phyloP scores from a whole-genome alignment of 495 filamentous ascomycete genomes.

The Pseudevernia furfuracea region DNA sequence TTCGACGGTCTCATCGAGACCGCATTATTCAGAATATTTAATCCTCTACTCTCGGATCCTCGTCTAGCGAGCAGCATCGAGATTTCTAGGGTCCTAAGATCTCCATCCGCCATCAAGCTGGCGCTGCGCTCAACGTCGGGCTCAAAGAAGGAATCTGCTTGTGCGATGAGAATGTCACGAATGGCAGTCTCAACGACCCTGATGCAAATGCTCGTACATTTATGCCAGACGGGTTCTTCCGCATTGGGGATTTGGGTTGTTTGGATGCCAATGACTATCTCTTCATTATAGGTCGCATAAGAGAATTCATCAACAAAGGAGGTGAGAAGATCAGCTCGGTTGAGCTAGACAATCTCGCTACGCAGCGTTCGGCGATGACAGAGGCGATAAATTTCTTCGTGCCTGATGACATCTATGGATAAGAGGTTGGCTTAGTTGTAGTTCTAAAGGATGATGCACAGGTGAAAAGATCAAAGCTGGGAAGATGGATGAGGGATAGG shows the following conservation, averaged over 20 bases:
- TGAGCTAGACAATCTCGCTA: no score
- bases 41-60: conserved; percentile 62
- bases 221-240: conserved; percentile 60
- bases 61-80: conserved; percentile 69
- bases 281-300: conserved; percentile 67
- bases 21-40: conserved; percentile 74
- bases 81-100: conserved; percentile 64
- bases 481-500: no score
- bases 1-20: conserved; percentile 85
- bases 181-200: background rate
- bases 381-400: no score
- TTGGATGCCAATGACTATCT: conserved; percentile 62
- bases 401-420: no score
- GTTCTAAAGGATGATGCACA: no score
- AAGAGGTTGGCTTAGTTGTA: no score
- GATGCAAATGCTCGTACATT: conserved; percentile 39
- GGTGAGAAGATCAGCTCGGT: no score
- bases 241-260: conserved; percentile 73
- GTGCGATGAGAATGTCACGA: background rate
- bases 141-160: background rate
- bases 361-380: no score
- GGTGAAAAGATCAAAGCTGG: no score
- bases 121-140: background rate
- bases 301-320: conserved; percentile 79
- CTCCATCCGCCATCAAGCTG: background rate